phyloP scores from a whole-genome alignment of 164 flowering plant species.

The Sedum album region DNA sequence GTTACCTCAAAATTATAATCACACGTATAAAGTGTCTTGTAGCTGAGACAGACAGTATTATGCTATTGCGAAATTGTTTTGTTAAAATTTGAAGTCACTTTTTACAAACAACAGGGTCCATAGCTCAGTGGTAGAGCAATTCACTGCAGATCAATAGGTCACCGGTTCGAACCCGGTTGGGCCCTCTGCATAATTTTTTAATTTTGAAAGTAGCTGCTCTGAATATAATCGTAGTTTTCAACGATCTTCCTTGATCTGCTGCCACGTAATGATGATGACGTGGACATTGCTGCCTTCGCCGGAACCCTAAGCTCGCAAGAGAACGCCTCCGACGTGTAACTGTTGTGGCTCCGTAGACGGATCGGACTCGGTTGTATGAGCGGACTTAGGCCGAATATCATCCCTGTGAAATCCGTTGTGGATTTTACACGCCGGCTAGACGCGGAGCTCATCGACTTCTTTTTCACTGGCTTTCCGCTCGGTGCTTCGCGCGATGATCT shows the following conservation, averaged over 20 bases:
- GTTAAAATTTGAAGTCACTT: no score
- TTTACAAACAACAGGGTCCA: no score
- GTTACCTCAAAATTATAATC: neutral
- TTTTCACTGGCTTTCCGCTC: neutral
- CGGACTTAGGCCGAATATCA: neutral
- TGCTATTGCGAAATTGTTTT: no score
- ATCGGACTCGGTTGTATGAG: neutral
- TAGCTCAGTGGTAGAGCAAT: constrained; percentile 99
- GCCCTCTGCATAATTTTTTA: no score
- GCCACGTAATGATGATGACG: neutral
- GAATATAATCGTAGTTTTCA: no score
- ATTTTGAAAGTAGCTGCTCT: no score
- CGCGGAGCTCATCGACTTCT: neutral
- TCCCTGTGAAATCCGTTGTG: neutral
- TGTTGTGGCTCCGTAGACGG: neutral
- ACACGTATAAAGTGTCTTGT: no score
- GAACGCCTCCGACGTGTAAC: neutral
- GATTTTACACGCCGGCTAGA: neutral
- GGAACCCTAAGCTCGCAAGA: constrained; percentile 3
- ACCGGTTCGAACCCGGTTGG: constrained; percentile 98
- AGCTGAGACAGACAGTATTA: no score
- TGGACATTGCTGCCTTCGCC: neutral
- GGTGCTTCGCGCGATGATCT: neutral
- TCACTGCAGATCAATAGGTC: constrained; percentile 99
- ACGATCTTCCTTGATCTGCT: neutral